These are phyloP conservation scores for Annulohypoxylon maeteangense DNA, from an alignment of 495 filamentous ascomycete genomes.

Conservation along the genomic window DNA sequence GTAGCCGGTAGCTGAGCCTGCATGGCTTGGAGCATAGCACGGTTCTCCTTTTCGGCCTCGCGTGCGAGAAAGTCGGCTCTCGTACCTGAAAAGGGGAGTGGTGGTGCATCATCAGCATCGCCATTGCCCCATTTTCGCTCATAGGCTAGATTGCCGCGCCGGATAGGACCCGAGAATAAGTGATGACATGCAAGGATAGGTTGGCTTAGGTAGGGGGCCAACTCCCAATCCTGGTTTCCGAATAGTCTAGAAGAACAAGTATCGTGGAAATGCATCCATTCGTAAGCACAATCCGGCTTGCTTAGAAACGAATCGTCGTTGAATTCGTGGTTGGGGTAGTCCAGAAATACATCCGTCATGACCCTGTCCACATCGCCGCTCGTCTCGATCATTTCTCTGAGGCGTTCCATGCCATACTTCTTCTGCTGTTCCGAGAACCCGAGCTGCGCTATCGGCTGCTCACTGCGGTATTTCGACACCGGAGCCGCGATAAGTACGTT, in stretches of 20 bases:
- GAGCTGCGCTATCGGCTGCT: conserved; percentile 62
- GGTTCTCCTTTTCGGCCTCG: conserved; percentile 76
- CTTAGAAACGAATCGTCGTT: conserved; percentile 92
- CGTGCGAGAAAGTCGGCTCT: conserved; percentile 80
- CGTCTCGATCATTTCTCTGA: conserved; percentile 90
- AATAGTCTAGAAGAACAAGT: conserved; percentile 77
- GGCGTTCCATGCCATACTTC: conserved; percentile 76
- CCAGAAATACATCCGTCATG: conserved; percentile 78
- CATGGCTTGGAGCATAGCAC: conserved; percentile 63
- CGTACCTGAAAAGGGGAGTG: conserved; percentile 80
- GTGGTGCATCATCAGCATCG: conserved; percentile 64
- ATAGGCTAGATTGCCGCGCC: conserved; percentile 49
- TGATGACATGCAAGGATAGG: conserved; percentile 90
- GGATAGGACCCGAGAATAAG: conserved; percentile 78
- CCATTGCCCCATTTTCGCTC: conserved; percentile 54
- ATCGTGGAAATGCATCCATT: conserved; percentile 97
- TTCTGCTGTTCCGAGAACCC: conserved; percentile 81
- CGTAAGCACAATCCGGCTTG: conserved; percentile 86
- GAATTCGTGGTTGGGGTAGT: conserved; percentile 85
- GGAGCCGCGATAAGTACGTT: conserved; percentile 45
- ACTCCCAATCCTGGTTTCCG: conserved; percentile 85
- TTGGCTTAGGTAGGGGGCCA: conserved; percentile 83
- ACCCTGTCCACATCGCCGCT: conserved; percentile 90
- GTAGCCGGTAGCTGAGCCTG: conserved; percentile 67
- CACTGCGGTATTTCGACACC: conserved; percentile 48